Conservation (phyloP, 345 rosid species). For the Melastoma malabathricum region DNA sequence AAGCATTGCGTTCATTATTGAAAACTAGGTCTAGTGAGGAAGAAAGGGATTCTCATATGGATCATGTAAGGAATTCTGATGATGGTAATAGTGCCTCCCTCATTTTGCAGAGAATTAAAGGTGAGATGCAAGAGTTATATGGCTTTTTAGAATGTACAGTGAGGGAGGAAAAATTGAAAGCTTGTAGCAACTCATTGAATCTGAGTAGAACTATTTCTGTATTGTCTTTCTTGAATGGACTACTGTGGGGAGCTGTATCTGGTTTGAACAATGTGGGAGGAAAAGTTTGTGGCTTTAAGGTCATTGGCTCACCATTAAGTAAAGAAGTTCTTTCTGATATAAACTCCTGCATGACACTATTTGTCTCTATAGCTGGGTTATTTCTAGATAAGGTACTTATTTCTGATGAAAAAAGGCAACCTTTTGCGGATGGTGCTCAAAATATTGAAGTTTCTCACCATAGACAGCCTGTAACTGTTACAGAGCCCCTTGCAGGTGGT, state of each 20-base stretch:
- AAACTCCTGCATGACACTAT: slow-evolving; percentile 18
- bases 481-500: slow-evolving; percentile 7
- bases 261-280: slow-evolving; percentile 24
- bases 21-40: slow-evolving; percentile 11
- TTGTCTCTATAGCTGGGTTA: slow-evolving; percentile 29
- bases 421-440: slow-evolving; percentile 15
- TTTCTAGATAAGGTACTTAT: slow-evolving; percentile 24
- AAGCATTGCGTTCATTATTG: slow-evolving; percentile 12
- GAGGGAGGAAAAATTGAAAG: slow-evolving; percentile 14
- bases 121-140: slow-evolving; percentile 36
- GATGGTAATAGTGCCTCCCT: slow-evolving; percentile 27
- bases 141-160: slow-evolving; percentile 24
- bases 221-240: slow-evolving; percentile 61
- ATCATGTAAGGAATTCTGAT: slow-evolving; percentile 13
- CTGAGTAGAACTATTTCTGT: slow-evolving; percentile 33
- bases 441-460: slow-evolving; percentile 9
- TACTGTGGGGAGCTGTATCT: slow-evolving; percentile 76
- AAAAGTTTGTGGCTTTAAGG: slow-evolving; percentile 20
- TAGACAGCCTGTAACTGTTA: slow-evolving; percentile 6
- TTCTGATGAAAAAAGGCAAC: slow-evolving; percentile 19
- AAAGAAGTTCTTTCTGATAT: slow-evolving; percentile 26
- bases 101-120: slow-evolving; percentile 39
- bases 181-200: slow-evolving; percentile 17
- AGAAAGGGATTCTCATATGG: slow-evolving; percentile 16
- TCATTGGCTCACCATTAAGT: slow-evolving; percentile 22